These are phyloP conservation scores for Pholiota conissans DNA, from an alignment of 768 basidiomycete species.

Conservation along the genomic window DNA sequence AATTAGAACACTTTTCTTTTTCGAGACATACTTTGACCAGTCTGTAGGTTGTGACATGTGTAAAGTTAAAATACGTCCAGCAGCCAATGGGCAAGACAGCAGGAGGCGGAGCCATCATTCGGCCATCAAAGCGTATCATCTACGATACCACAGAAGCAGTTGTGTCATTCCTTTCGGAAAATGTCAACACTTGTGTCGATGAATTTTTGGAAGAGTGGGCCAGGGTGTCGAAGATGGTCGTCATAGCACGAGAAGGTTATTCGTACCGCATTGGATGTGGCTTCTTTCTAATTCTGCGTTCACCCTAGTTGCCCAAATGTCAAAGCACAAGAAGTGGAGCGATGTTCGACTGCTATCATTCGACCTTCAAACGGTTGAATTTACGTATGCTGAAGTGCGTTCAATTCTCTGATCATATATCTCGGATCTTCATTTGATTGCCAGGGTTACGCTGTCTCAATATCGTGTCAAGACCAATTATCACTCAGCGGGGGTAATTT, in stretches of 20 bases:
- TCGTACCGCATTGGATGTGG: not conserved
- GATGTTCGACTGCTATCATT: conserved; percentile 87
- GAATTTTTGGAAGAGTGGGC: conserved; percentile 94
- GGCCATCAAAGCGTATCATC: conserved; percentile 85
- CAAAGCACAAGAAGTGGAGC: conserved; percentile 66
- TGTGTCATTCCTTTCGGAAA: conserved; percentile 84
- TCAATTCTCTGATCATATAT: not conserved
- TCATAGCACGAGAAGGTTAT: conserved; percentile 85
- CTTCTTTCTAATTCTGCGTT: not conserved
- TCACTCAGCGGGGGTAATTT: conserved; percentile 70
- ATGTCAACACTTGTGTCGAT: conserved; percentile 86
- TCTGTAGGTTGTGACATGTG: conserved; percentile 77
- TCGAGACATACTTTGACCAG: conserved; percentile 1
- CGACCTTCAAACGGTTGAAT: conserved; percentile 90
- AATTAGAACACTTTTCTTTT: conserved; percentile 14
- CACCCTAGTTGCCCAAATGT: conserved; percentile 85
- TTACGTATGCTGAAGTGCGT: conserved; percentile 69
- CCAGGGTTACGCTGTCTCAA: conserved; percentile 78
- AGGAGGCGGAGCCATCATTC: conserved; percentile 58
- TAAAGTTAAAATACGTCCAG: conserved; percentile 88
- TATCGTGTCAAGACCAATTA: conserved; percentile 77
- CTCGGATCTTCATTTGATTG: not conserved
- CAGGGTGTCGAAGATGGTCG: conserved; percentile 89
- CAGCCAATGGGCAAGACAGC: conserved; percentile 79
- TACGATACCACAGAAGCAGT: conserved; percentile 89